phyloP scores from a whole-genome alignment of 805 yeast species.

The Lipomyces sp. region DNA sequence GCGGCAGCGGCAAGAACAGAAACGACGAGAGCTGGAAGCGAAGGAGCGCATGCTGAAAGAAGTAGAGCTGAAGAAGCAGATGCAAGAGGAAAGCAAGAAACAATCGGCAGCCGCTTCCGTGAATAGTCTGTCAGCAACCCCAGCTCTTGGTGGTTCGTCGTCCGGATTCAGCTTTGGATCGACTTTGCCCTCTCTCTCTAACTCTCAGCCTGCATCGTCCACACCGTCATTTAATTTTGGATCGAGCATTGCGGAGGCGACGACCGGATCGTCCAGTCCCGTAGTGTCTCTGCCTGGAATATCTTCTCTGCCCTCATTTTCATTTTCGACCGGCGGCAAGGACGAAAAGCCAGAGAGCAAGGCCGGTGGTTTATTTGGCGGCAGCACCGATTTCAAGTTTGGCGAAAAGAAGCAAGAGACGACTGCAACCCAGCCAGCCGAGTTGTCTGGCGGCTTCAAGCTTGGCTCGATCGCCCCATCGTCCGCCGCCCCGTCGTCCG shows the following conservation, averaged over 20 bases:
- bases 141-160: not conserved
- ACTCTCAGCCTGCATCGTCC: not conserved
- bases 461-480: too few relatives aligned
- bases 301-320: too few relatives aligned
- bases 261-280: too few relatives aligned
- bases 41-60: not conserved
- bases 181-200: constrained; percentile 1
- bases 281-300: too few relatives aligned
- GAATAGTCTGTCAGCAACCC: not conserved
- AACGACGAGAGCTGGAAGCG: constrained; percentile 5
- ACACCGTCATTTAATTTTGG: constrained; percentile 10
- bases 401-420: too few relatives aligned
- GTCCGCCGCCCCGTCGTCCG: too few relatives aligned
- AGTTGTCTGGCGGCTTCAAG: too few relatives aligned
- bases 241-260: not conserved
- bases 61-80: not conserved
- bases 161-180: constrained; percentile 2
- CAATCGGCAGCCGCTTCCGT: not conserved
- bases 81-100: constrained; percentile 2
- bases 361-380: too few relatives aligned
- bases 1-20: constrained; percentile 6
- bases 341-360: too few relatives aligned
- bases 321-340: too few relatives aligned
- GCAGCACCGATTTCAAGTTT: too few relatives aligned
- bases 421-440: too few relatives aligned